A percentile compares a stretch with the other conserved stretches of the same genome.
These are phyloP conservation scores for Wickerhamomyces bisporus DNA, from an alignment of 805 yeast genomes.

Conservation along the genomic window DNA sequence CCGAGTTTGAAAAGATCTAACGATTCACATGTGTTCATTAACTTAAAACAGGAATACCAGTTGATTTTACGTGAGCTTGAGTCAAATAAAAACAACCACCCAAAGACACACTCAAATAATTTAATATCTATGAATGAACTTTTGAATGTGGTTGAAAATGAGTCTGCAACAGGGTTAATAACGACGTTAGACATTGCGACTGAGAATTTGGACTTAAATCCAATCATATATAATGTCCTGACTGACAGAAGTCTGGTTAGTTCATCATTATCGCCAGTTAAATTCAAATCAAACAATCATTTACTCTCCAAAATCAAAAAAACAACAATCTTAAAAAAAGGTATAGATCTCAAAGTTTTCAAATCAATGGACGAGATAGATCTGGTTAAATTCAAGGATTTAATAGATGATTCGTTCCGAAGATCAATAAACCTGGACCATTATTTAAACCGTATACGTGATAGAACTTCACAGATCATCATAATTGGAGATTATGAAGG, in stretches of 20 bases:
- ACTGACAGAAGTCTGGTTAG: constrained; percentile 91
- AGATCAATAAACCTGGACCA: constrained; percentile 58
- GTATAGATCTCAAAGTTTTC: constrained; percentile 39
- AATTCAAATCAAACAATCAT: constrained; percentile 20
- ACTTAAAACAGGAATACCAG: constrained; percentile 74
- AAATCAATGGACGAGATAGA: constrained; percentile 28
- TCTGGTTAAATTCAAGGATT: constrained; percentile 46
- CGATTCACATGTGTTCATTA: constrained; percentile 83
- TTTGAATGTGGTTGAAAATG: constrained; percentile 37
- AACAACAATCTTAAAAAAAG: constrained; percentile 77
- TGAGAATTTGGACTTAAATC: constrained; percentile 49
- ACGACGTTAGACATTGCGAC: constrained; percentile 81
- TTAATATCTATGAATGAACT: constrained; percentile 58
- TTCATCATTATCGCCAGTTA: constrained; percentile 76
- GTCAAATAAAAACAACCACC: background rate
- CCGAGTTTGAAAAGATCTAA: constrained; percentile 80
- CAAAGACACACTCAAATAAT: constrained; percentile 54
- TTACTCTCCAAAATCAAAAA: constrained; percentile 25
- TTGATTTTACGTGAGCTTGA: constrained; percentile 37
- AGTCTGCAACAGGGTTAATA: constrained; percentile 71
- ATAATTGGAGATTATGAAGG: constrained; percentile 95
- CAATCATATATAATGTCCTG: constrained; percentile 81
- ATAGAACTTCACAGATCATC: constrained; percentile 67
- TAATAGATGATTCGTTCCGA: constrained; percentile 79
- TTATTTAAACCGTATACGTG: constrained; percentile 62